Base-by-base conservation (phyloP, 495 filamentous ascomycete genomes). In the Aspergillus avenaceus region DNA sequence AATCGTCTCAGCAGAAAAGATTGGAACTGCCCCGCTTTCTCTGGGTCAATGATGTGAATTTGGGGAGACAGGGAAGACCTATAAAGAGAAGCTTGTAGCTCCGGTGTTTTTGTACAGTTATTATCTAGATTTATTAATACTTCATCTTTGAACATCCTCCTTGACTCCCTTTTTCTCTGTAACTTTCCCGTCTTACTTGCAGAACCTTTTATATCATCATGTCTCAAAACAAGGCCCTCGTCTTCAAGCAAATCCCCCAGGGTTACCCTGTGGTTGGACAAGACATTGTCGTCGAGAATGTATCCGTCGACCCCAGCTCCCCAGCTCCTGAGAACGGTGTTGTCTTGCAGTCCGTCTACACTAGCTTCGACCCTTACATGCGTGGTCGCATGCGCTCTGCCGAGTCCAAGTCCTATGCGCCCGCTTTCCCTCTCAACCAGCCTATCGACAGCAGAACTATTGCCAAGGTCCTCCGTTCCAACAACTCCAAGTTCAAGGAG, bases 311-410 rank as follows among this genome's bases (percentile, higher is more conserved):
- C 65, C 62, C 81, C 51, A 69, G 80, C n/a, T 71, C 80, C 24
- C 53, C 76, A 0, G 78, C 84, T 22, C 88, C 88, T 7, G 55
- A 75, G 27, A 84, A 86, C 53, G 90, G 91, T 26, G 61, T 95
- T 23, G 81, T 84, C 28, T 62, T 85, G 47, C 82, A 86, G 65
- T 85, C 86, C 52, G 78, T 87, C 62, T 90, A 85, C 63, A 76
- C 84, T 65, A 95, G 89, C 50, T 88, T 85, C 67, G 91, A 97
- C 71, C 91, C 91, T 7, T 96, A 96, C 75, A 83, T 86, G 70
- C 86, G 91, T 24, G 88, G 88, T 45, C 78, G 81, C 45, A 80
- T 82, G 79, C 71, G 76, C 28, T 36, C 60, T 28, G 55, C 71
- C 6, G 63, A 73, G 25, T 51, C 62, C 55, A 80, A 86, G 61